Conservation (phyloP, 257 asterid genomes). For the Solanum clarkiae region DNA sequence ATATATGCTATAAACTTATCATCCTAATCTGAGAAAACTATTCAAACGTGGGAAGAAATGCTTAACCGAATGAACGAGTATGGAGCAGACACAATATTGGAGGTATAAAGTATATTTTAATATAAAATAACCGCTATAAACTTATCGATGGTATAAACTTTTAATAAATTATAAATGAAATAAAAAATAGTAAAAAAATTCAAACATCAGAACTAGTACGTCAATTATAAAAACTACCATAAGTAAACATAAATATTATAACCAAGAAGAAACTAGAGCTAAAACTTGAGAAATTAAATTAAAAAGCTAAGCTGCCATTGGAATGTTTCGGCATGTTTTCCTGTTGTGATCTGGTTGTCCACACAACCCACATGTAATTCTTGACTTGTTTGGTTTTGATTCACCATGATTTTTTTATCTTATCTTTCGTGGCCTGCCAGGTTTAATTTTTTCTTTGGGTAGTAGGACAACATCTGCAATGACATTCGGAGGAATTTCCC, state of each 20-base stretch:
- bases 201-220: no score
- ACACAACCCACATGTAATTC: not conserved
- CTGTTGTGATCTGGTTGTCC: not conserved
- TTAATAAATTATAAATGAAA: not conserved
- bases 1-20: no score
- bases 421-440: not conserved
- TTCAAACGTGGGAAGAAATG: conserved; percentile 46
- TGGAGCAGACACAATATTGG: conserved; percentile 68
- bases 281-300: not conserved
- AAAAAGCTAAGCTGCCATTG: not conserved
- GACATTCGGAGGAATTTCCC: not conserved
- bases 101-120: not conserved
- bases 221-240: no score
- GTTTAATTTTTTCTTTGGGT: not conserved
- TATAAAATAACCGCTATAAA: no score
- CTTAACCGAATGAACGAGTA: conserved; percentile 49
- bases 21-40: conserved; percentile 24
- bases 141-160: no score
- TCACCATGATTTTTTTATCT: not conserved
- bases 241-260: no score
- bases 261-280: no score
- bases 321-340: not conserved
- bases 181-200: no score
- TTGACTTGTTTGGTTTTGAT: not conserved
- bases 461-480: not conserved